Conservation (phyloP, 2,329 filamentous ascomycete species). For the Xylaria sp. region DNA sequence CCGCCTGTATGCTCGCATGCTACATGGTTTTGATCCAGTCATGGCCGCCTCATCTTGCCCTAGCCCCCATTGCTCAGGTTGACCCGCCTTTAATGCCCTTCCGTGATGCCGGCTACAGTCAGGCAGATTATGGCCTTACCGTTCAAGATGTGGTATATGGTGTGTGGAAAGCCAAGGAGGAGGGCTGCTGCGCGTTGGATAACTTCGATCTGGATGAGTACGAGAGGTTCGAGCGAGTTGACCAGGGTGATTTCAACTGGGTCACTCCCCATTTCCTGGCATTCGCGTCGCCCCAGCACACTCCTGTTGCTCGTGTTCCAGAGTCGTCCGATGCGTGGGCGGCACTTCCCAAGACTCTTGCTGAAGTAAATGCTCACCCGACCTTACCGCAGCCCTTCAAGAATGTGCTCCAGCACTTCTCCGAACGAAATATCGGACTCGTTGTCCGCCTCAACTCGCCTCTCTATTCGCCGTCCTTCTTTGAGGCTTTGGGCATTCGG, state of each 20-base stretch:
- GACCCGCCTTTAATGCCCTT: conserved; percentile 99
- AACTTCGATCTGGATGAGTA: conserved; percentile 98
- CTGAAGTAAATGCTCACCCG: conserved; percentile 71
- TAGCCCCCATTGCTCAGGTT: conserved; percentile 94
- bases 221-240: conserved; percentile 91
- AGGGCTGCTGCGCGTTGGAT: conserved; percentile 86
- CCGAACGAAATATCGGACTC: conserved; percentile 84
- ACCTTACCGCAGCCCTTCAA: conserved; percentile 87
- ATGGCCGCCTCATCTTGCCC: conserved; percentile 93
- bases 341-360: conserved; percentile 75
- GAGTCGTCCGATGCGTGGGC: conserved; percentile 75
- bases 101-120: conserved; percentile 96
- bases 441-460: conserved; percentile 96
- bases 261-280: conserved; percentile 93
- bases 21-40: conserved; percentile 99
- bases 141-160: conserved; percentile 98
- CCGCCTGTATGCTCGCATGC: conserved; percentile 91
- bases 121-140: conserved; percentile 93
- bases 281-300: conserved; percentile 91
- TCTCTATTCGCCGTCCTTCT: conserved; percentile 96
- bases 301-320: conserved; percentile 74
- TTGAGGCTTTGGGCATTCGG: conserved; percentile 91
- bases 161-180: conserved; percentile 98
- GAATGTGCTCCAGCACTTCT: conserved; percentile 91
- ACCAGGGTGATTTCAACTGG: conserved; percentile 99